These are phyloP conservation scores for Nicotiana benthamiana DNA, from an alignment of 257 asterid genomes.

Conservation along the genomic window DNA sequence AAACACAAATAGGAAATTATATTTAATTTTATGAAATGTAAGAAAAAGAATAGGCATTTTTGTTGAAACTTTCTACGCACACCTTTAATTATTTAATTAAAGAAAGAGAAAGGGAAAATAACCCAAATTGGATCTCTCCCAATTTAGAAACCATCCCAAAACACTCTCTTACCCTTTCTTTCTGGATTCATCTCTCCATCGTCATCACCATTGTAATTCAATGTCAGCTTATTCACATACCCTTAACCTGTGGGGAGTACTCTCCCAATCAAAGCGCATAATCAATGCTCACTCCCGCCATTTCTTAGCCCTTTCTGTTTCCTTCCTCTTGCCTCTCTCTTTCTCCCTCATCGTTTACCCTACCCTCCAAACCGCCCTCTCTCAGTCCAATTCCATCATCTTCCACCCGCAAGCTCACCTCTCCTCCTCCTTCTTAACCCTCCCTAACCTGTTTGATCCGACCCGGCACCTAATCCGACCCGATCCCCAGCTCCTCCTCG, in stretches of 20 bases:
- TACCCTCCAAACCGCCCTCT: constrained; percentile 24
- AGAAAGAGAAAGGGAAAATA: background rate
- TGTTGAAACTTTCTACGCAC: too few relatives aligned
- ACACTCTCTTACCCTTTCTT: background rate
- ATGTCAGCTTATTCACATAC: constrained; percentile 8
- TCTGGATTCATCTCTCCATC: background rate
- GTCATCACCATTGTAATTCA: background rate
- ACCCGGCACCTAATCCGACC: background rate
- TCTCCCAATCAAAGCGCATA: constrained; percentile 51
- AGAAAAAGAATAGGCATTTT: too few relatives aligned
- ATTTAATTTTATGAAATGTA: too few relatives aligned
- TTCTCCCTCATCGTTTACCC: constrained; percentile 41
- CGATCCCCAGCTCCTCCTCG: background rate
- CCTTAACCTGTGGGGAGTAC: constrained; percentile 50
- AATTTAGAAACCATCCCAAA: background rate
- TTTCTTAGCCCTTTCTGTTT: constrained; percentile 46
- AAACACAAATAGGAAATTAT: too few relatives aligned
- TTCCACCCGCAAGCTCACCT: constrained; percentile 16
- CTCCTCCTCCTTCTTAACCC: constrained; percentile 17
- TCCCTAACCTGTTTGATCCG: constrained; percentile 20
- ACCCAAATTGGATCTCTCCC: background rate
- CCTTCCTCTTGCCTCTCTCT: constrained; percentile 58
- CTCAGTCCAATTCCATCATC: constrained; percentile 17
- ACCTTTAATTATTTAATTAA: too few relatives aligned
- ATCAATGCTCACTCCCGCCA: constrained; percentile 60